Evolutionary conservation across 257 asterid genomes (phyloP).

Genomic region (Ligustrum vulgare): DNA sequence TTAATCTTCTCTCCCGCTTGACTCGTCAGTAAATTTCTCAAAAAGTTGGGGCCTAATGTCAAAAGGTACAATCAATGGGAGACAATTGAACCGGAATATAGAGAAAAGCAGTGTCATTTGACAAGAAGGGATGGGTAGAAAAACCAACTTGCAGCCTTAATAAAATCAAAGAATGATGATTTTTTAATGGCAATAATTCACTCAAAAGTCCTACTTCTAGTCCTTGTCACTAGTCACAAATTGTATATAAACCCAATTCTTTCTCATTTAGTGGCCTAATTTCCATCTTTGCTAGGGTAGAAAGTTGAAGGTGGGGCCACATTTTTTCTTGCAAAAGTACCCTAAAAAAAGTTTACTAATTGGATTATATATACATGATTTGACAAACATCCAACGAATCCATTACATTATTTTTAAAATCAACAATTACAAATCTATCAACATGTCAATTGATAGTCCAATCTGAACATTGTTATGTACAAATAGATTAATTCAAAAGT

Average conservation of each 20-base stretch:
- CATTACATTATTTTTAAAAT: too few relatives aligned
- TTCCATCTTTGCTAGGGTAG: not conserved
- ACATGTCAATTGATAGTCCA: too few relatives aligned
- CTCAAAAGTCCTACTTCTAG: not conserved
- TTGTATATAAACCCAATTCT: not conserved
- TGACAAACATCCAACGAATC: too few relatives aligned
- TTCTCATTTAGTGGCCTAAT: not conserved
- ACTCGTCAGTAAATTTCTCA: not conserved
- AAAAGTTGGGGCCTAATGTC: constrained; percentile 21
- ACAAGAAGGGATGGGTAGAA: constrained; percentile 26
- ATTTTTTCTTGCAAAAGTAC: not conserved
- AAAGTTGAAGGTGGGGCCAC: not conserved
- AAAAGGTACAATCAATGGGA: constrained; percentile 24
- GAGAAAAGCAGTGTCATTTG: constrained; percentile 8
- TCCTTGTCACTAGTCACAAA: not conserved
- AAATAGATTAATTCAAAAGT: too few relatives aligned
- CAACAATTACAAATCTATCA: too few relatives aligned
- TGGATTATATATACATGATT: too few relatives aligned
- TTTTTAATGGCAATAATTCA: constrained; percentile 18
- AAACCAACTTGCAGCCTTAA: not conserved
- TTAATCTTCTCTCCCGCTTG: too few relatives aligned
- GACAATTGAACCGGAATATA: constrained; percentile 10
- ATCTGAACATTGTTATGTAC: too few relatives aligned
- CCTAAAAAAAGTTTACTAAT: too few relatives aligned
- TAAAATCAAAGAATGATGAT: not conserved